Percentiles rank a stretch among this genome's conserved stretches.
These are phyloP conservation scores for Oxytropis ochrocephala DNA, from an alignment of 306 rosid species.

Conservation along the genomic window DNA sequence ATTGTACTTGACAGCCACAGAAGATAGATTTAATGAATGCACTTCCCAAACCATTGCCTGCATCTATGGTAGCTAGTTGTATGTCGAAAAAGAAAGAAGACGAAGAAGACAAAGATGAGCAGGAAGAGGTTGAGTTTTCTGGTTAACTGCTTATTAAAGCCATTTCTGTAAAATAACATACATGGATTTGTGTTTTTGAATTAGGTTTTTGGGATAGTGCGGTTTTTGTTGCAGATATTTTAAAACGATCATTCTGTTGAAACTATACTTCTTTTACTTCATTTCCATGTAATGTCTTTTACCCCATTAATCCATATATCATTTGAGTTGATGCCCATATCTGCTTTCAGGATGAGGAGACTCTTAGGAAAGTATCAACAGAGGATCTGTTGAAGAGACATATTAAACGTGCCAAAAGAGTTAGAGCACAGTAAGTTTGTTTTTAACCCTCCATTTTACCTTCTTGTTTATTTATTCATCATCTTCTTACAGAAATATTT, in stretches of 20 bases:
- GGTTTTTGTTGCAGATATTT: neutral
- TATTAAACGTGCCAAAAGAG: conserved; percentile 71
- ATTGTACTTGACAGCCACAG: conserved; percentile 47
- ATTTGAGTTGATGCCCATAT: conserved; percentile 1
- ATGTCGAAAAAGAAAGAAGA: conserved; percentile 44
- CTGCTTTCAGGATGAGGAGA: conserved; percentile 50
- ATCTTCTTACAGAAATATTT: neutral
- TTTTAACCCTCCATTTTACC: neutral
- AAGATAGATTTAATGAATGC: conserved; percentile 44
- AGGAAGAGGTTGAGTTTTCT: conserved; percentile 50
- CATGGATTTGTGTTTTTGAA: neutral
- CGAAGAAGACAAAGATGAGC: conserved; percentile 37
- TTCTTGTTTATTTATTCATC: conserved; percentile 13
- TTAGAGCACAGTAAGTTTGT: conserved; percentile 61
- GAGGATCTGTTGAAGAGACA: conserved; percentile 65
- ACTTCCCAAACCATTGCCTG: conserved; percentile 77
- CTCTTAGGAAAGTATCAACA: conserved; percentile 36
- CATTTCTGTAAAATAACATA: conserved; percentile 10
- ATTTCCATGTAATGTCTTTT: neutral
- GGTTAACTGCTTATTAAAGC: neutral
- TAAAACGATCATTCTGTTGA: neutral
- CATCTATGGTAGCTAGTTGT: conserved; percentile 29
- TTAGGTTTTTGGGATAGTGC: neutral
- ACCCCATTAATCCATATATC: neutral
- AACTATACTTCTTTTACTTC: neutral